These are phyloP conservation scores for Leccinellum luteum DNA, from an alignment of 768 basidiomycete genomes.

Conservation along the genomic window DNA sequence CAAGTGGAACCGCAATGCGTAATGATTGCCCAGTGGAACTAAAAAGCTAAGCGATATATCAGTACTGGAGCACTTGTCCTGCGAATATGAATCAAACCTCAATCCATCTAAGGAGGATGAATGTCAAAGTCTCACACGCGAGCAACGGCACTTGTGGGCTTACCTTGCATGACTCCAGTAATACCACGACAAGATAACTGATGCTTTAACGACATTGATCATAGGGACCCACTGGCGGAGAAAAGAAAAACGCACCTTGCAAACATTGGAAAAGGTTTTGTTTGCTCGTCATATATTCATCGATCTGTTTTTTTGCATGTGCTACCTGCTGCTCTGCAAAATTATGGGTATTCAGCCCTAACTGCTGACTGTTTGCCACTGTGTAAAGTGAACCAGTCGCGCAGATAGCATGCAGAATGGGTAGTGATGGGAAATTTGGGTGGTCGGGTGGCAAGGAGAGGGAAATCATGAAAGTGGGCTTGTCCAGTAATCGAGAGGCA, in stretches of 20 bases:
- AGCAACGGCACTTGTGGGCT: constrained; percentile 12
- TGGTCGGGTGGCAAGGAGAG: constrained; percentile 65
- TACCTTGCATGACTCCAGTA: constrained; percentile 73
- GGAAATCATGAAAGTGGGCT: constrained; percentile 58
- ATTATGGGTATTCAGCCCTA: constrained; percentile 18
- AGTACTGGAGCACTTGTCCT: background rate
- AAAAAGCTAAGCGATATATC: constrained; percentile 48
- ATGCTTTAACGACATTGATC: constrained; percentile 38
- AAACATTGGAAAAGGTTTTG: constrained; percentile 55
- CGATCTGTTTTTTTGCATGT: constrained; percentile 49
- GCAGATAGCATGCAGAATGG: constrained; percentile 84
- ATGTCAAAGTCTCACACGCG: background rate
- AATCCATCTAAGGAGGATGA: constrained; percentile 53
- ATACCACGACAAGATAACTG: constrained; percentile 65
- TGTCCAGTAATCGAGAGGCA: constrained; percentile 68
- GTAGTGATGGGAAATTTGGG: constrained; percentile 66
- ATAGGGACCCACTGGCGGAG: background rate
- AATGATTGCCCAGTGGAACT: constrained; percentile 54
- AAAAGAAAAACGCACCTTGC: constrained; percentile 46
- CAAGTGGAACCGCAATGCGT: constrained; percentile 61
- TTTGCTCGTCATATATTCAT: constrained; percentile 47
- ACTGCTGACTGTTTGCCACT: constrained; percentile 40
- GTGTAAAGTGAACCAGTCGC: constrained; percentile 77
- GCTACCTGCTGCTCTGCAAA: constrained; percentile 67
- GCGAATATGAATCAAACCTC: constrained; percentile 44